phyloP scores from a whole-genome alignment of 2,329 filamentous ascomycete genomes.

The Sarocladiaceae sp. region DNA sequence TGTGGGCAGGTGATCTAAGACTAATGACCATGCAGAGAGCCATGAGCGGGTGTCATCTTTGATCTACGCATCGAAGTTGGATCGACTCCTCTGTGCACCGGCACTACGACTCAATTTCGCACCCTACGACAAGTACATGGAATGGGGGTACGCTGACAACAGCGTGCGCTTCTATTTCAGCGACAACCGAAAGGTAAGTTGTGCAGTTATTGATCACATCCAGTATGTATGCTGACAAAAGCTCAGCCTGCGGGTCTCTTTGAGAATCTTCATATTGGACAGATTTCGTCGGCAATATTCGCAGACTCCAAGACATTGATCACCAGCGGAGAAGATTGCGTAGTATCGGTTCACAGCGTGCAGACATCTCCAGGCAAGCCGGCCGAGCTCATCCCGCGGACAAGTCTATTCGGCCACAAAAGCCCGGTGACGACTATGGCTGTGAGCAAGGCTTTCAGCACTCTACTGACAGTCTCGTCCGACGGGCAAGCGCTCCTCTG shows the following conservation, averaged over 20 bases:
- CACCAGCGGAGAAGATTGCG: constrained; percentile 88
- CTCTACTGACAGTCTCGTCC: constrained; percentile 73
- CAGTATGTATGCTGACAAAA: constrained; percentile 20
- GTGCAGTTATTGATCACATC: background rate
- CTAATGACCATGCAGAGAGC: constrained; percentile 38
- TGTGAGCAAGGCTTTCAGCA: constrained; percentile 81
- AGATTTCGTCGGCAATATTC: constrained; percentile 76
- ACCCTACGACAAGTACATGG: constrained; percentile 86
- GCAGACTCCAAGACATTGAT: constrained; percentile 87
- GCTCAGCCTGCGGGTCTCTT: constrained; percentile 68
- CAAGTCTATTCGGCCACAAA: constrained; percentile 86
- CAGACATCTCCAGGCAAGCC: constrained; percentile 55
- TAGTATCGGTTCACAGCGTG: constrained; percentile 77
- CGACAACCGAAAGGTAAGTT: constrained; percentile 64
- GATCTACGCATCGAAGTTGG: constrained; percentile 70
- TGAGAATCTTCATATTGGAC: constrained; percentile 88
- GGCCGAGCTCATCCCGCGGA: constrained; percentile 72
- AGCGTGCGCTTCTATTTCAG: constrained; percentile 86
- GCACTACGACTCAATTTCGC: constrained; percentile 83
- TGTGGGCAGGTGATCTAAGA: background rate
- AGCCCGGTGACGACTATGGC: constrained; percentile 75
- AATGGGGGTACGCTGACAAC: constrained; percentile 94
- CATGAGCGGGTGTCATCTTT: constrained; percentile 76
- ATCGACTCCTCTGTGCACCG: constrained; percentile 76
- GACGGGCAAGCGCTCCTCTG: constrained; percentile 84